Evolutionary conservation across 495 filamentous ascomycete genomes (phyloP).

Genomic region (Neurospora sp.): DNA sequence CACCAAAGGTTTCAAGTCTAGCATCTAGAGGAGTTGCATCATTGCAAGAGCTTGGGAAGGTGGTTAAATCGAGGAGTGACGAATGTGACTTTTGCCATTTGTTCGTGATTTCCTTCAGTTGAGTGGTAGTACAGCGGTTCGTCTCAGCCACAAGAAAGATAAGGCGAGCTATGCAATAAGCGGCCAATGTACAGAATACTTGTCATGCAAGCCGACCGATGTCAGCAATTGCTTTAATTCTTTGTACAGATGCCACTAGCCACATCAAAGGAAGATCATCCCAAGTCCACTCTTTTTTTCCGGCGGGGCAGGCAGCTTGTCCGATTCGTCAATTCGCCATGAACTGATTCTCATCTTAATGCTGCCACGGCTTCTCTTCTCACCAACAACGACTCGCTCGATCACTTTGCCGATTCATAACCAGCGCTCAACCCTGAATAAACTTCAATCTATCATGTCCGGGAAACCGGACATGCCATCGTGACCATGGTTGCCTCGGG

Average conservation of each 20-base stretch:
- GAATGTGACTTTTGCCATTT: not conserved
- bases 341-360: not conserved
- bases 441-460: not conserved
- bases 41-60: not conserved
- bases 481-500: not conserved
- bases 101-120: not conserved
- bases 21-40: too few relatives aligned
- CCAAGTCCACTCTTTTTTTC: not conserved
- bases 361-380: not conserved
- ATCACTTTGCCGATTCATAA: not conserved
- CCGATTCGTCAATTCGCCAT: not conserved
- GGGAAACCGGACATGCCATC: not conserved
- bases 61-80: not conserved
- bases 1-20: too few relatives aligned
- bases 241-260: not conserved
- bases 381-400: not conserved
- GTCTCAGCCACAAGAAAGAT: not conserved
- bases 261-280: not conserved
- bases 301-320: not conserved
- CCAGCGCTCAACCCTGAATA: not conserved
- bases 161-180: not conserved
- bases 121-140: not conserved
- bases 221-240: not conserved
- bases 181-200: not conserved
- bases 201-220: not conserved